Percentiles rank a stretch among this genome's conserved stretches.
phyloP scores from a whole-genome alignment of 352 stramenopile genomes.

The Phytophthora fragariae region DNA sequence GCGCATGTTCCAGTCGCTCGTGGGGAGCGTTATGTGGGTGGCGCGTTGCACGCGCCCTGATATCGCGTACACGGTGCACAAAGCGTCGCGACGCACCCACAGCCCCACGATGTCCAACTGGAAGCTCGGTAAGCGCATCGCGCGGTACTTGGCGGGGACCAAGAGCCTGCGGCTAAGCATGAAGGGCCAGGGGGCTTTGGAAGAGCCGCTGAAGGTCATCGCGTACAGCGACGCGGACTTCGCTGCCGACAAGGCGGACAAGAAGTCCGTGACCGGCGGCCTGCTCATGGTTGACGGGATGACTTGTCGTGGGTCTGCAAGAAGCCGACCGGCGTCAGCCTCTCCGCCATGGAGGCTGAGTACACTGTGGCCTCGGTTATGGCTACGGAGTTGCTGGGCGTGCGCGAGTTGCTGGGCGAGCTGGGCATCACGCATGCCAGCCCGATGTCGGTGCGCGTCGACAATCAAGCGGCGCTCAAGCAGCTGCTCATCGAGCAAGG shows the following conservation, averaged over 20 bases:
- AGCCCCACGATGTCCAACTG: constrained; percentile 12
- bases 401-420: constrained; percentile 15
- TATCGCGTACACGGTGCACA: constrained; percentile 39
- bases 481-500: not conserved
- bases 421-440: not conserved
- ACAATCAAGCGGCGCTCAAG: constrained; percentile 5
- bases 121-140: constrained; percentile 20
- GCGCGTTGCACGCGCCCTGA: constrained; percentile 25
- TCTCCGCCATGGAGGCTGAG: too few relatives aligned
- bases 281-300: too few relatives aligned
- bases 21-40: constrained; percentile 42
- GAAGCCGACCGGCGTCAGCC: too few relatives aligned
- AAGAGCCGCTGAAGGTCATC: not conserved
- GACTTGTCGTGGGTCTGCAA: too few relatives aligned
- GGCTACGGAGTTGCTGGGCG: constrained; percentile 12
- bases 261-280: too few relatives aligned
- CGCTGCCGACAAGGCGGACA: too few relatives aligned
- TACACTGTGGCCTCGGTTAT: constrained; percentile 21
- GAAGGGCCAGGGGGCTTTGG: not conserved
- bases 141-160: constrained; percentile 22
- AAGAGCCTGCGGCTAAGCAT: constrained; percentile 21
- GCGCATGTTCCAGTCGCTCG: constrained; percentile 40
- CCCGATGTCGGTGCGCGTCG: not conserved
- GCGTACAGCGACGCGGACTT: too few relatives aligned
- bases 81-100: constrained; percentile 14